A percentile compares a stretch with the other conserved stretches of the same genome.
phyloP scores from a whole-genome alignment of 2,329 filamentous ascomycete genomes.

The Tympanopsis confertula region DNA sequence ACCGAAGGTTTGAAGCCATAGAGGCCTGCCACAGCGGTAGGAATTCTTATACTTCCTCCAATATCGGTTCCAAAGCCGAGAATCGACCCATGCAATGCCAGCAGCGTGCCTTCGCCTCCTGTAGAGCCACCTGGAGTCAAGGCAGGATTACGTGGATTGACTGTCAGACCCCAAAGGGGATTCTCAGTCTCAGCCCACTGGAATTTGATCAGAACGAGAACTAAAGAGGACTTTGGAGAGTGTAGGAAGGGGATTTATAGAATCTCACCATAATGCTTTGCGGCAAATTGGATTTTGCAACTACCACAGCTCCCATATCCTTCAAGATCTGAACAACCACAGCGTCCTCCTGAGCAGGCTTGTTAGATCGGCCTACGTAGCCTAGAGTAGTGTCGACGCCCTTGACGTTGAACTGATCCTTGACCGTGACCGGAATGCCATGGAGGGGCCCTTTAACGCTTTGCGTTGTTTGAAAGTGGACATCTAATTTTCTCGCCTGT shows the following conservation, averaged over 20 bases:
- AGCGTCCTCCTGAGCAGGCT: conserved; percentile 34
- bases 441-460: not conserved
- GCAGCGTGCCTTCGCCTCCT: conserved; percentile 27
- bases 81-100: conserved; percentile 26
- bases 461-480: not conserved
- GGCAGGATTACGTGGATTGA: conserved; percentile 25
- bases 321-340: conserved; percentile 34
- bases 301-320: conserved; percentile 34
- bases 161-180: conserved; percentile 35
- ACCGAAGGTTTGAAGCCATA: conserved; percentile 36
- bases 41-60: conserved; percentile 36
- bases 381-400: conserved; percentile 45
- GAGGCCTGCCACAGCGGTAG: conserved; percentile 30
- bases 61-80: conserved; percentile 38
- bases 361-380: conserved; percentile 37
- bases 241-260: conserved; percentile 17
- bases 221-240: not conserved
- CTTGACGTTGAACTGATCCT: conserved; percentile 51
- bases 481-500: not conserved
- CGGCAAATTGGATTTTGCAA: conserved; percentile 34
- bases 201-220: no score
- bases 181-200: conserved; percentile 42
- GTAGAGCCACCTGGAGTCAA: conserved; percentile 35
- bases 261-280: conserved; percentile 37
- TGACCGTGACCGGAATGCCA: conserved; percentile 19